A percentile compares a stretch with the other conserved stretches of the same genome.
Conservation (phyloP, 768 basidiomycete genomes). For the Cyathus striatus region DNA sequence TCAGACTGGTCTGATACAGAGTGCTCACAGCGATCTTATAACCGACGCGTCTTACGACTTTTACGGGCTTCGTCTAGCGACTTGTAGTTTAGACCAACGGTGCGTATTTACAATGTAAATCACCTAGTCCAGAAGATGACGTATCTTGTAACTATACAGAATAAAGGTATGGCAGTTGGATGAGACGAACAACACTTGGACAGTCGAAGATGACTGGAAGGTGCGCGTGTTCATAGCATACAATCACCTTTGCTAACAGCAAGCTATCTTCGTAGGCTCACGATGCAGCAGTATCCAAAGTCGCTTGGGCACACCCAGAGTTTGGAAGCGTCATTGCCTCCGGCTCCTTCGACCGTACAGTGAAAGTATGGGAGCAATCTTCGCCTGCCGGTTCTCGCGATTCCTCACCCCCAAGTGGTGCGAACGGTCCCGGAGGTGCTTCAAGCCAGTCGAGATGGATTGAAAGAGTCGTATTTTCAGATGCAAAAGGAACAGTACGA, state of each 20-base stretch:
- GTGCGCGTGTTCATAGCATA: slow-evolving; percentile 28
- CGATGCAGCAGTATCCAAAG: slow-evolving; percentile 79
- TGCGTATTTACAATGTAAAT: slow-evolving; percentile 20
- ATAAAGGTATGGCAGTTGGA: slow-evolving; percentile 87
- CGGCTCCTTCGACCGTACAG: slow-evolving; percentile 84
- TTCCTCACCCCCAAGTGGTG: slow-evolving; percentile 17
- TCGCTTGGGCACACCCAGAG: slow-evolving; percentile 91
- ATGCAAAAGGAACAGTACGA: slow-evolving; percentile 83
- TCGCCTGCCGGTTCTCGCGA: slow-evolving; percentile 21
- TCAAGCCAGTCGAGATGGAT: slow-evolving; percentile 55
- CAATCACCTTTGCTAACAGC: background rate
- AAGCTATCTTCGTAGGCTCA: slow-evolving; percentile 63
- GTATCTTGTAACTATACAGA: no score
- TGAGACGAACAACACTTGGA: slow-evolving; percentile 70
- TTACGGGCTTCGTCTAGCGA: slow-evolving; percentile 79
- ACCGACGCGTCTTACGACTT: slow-evolving; percentile 89
- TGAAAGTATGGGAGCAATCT: slow-evolving; percentile 87
- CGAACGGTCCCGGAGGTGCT: slow-evolving; percentile 14
- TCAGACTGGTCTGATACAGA: slow-evolving; percentile 74
- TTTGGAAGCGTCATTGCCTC: slow-evolving; percentile 87
- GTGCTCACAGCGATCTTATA: slow-evolving; percentile 74
- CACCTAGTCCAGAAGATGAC: no score
- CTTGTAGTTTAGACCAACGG: slow-evolving; percentile 82
- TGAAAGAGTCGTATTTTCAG: slow-evolving; percentile 69
- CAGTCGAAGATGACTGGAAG: slow-evolving; percentile 87